phyloP scores from a whole-genome alignment of 768 basidiomycete species.

The Tulasnella sp. region DNA sequence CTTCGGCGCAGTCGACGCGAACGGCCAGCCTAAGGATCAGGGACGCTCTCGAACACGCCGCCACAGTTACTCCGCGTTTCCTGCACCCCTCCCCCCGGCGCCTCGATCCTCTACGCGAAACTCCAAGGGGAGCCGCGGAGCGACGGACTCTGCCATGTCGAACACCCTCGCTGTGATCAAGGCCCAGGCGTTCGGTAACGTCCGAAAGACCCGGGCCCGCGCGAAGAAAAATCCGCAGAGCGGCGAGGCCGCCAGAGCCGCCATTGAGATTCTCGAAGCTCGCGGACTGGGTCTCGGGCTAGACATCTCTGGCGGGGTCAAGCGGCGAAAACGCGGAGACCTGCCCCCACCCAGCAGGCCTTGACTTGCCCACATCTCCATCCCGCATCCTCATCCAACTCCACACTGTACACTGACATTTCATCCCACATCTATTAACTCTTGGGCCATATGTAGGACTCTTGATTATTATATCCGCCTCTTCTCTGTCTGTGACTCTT shows the following conservation, averaged over 20 bases:
- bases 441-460: no score
- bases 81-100: background rate
- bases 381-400: no score
- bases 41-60: background rate
- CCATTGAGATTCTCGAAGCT: conserved; percentile 70
- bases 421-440: no score
- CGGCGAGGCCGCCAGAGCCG: conserved; percentile 50
- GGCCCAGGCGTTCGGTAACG: conserved; percentile 76
- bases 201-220: conserved; percentile 64
- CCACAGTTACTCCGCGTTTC: conserved; percentile 12
- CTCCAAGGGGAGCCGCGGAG: background rate
- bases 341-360: background rate
- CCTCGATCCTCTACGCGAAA: background rate
- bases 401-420: no score
- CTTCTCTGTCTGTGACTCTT: no score
- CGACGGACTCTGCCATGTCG: conserved; percentile 35
- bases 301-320: conserved; percentile 14
- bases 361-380: background rate
- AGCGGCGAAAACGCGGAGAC: conserved; percentile 2
- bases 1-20: background rate
- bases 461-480: no score
- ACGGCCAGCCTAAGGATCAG: background rate
- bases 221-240: conserved; percentile 56
- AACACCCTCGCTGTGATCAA: conserved; percentile 84
- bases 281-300: conserved; percentile 53